phyloP scores from a whole-genome alignment of 805 yeast species.

The Kuraishia piskuri region DNA sequence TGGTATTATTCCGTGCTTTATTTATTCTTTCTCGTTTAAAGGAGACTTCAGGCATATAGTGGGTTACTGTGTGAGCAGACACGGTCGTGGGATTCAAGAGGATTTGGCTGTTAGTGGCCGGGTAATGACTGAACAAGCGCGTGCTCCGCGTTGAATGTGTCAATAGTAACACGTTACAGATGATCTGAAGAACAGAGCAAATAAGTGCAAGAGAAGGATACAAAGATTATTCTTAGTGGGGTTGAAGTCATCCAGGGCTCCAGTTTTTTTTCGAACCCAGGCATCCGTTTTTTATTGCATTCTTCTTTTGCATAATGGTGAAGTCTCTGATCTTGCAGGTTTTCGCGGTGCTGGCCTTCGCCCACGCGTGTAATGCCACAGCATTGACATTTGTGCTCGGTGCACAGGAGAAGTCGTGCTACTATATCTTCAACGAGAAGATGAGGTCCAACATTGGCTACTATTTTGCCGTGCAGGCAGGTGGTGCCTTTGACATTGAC shows the following conservation, averaged over 20 bases:
- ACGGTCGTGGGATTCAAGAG: no score
- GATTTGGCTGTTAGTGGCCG: no score
- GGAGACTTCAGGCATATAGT: no score
- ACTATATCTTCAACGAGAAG: conserved; percentile 56
- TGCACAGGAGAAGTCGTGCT: conserved; percentile 71
- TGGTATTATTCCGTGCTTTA: no score
- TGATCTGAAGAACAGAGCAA: no score
- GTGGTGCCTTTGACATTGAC: conserved; percentile 75
- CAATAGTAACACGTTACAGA: no score
- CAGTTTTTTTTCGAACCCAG: not conserved
- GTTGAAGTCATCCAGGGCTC: not conserved
- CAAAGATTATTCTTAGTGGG: no score
- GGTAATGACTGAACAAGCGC: no score
- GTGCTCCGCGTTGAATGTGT: no score
- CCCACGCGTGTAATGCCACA: conserved; percentile 24
- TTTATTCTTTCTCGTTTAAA: no score
- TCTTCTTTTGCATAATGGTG: not conserved
- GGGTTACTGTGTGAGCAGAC: no score
- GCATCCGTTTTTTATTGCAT: not conserved
- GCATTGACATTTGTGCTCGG: conserved; percentile 68
- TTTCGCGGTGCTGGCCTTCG: not conserved
- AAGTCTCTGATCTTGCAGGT: not conserved
- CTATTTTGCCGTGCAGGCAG: conserved; percentile 78
- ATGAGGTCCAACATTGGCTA: conserved; percentile 57
- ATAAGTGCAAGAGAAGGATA: no score